These are phyloP conservation scores for Oryza rufipogon DNA, from an alignment of 176 grass and related monocot genomes.

Conservation along the genomic window DNA sequence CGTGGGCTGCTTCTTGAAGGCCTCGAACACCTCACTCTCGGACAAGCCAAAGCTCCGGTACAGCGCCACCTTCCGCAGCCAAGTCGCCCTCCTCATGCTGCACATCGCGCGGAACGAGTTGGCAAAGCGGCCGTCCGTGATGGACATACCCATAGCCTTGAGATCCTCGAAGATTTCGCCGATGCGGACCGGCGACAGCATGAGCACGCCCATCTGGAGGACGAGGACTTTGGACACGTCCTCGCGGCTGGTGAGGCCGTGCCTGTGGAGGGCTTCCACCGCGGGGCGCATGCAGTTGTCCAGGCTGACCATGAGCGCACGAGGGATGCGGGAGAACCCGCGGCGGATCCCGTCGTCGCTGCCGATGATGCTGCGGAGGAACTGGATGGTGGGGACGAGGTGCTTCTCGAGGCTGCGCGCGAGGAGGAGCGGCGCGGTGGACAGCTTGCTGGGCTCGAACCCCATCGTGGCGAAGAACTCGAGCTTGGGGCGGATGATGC, in stretches of 20 bases:
- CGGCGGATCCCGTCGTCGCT: not conserved
- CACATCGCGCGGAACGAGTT: constrained; percentile 9
- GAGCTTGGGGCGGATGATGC: constrained; percentile 51
- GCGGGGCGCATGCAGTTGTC: constrained; percentile 37
- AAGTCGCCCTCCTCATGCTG: constrained; percentile 14
- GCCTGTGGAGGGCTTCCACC: constrained; percentile 28
- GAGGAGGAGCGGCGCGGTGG: not conserved
- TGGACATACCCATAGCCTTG: not conserved
- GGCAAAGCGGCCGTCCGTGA: constrained; percentile 21
- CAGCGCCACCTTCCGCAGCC: constrained; percentile 42
- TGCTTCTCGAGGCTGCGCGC: constrained; percentile 34
- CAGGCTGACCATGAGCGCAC: not conserved
- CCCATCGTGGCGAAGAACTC: constrained; percentile 45
- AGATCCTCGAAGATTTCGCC: constrained; percentile 42
- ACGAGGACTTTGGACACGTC: constrained; percentile 36
- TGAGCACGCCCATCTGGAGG: constrained; percentile 13
- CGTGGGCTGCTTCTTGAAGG: constrained; percentile 41
- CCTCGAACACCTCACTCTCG: constrained; percentile 29
- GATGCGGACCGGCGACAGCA: constrained; percentile 19
- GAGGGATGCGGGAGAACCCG: not conserved
- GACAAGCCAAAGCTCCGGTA: constrained; percentile 49
- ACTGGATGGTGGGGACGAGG: constrained; percentile 37
- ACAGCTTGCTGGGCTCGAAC: constrained; percentile 19
- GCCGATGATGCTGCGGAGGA: constrained; percentile 37
- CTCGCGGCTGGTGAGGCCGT: constrained; percentile 3